These are phyloP conservation scores for Emericellopsis cladophorae DNA, from an alignment of 2,329 filamentous ascomycete species.

Conservation along the genomic window DNA sequence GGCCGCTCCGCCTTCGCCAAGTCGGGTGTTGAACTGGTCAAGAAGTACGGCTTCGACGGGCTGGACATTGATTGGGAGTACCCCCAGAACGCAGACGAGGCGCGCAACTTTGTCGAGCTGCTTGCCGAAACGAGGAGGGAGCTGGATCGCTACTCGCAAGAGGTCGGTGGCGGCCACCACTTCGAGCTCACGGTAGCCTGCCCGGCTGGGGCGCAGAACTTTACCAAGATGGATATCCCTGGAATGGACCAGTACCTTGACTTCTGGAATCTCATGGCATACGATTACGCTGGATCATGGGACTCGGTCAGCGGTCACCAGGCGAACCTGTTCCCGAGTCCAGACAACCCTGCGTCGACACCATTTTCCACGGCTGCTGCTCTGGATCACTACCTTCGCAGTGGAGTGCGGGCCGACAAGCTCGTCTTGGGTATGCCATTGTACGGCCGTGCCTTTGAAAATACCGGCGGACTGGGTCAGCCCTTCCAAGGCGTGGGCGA, in stretches of 20 bases:
- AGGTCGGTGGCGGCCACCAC: slow-evolving; percentile 29
- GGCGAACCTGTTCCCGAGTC: slow-evolving; percentile 59
- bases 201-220: slow-evolving; percentile 50
- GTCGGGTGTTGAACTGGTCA: slow-evolving; percentile 61
- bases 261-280: slow-evolving; percentile 79
- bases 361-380: slow-evolving; percentile 67
- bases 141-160: slow-evolving; percentile 42
- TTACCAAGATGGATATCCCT: slow-evolving; percentile 45
- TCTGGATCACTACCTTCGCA: slow-evolving; percentile 54
- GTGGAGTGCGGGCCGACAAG: slow-evolving; percentile 55
- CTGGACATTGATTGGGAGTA: slow-evolving; percentile 62
- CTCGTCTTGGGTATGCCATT: slow-evolving; percentile 86
- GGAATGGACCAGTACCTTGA: slow-evolving; percentile 55
- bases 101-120: slow-evolving; percentile 44
- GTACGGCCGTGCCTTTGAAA: slow-evolving; percentile 75
- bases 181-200: slow-evolving; percentile 55
- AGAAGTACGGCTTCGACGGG: slow-evolving; percentile 68
- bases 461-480: slow-evolving; percentile 62
- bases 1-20: slow-evolving; percentile 63
- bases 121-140: slow-evolving; percentile 41
- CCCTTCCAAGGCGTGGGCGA: slow-evolving; percentile 60
- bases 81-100: slow-evolving; percentile 40
- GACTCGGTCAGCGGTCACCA: slow-evolving; percentile 61
- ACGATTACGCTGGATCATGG: slow-evolving; percentile 82
- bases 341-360: slow-evolving; percentile 46